phyloP scores from a whole-genome alignment of 176 grass and related monocot genomes.

The Poa annua region DNA sequence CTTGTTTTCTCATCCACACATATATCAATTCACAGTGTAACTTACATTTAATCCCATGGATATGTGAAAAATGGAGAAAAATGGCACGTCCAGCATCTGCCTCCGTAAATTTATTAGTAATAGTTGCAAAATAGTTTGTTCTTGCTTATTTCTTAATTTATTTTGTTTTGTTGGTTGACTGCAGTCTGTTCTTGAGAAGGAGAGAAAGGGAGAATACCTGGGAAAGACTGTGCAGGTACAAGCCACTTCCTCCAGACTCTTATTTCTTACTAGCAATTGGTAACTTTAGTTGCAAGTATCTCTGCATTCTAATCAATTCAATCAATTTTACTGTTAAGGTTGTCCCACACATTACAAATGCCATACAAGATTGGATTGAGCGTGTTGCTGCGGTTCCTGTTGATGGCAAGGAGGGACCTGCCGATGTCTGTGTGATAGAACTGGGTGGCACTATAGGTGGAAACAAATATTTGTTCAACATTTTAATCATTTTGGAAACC shows the following conservation, averaged over 20 bases:
- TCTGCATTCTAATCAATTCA: neutral
- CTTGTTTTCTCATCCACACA: neutral
- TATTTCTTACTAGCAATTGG: too few relatives aligned
- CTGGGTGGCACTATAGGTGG: slow-evolving; percentile 63
- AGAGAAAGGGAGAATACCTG: slow-evolving; percentile 53
- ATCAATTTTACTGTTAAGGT: slow-evolving; percentile 37
- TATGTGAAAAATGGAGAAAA: neutral
- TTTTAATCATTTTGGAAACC: slow-evolving; percentile 15
- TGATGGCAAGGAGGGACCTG: slow-evolving; percentile 51
- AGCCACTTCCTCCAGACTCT: neutral
- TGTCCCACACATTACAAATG: slow-evolving; percentile 56
- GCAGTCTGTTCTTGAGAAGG: slow-evolving; percentile 54
- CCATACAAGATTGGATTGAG: slow-evolving; percentile 65
- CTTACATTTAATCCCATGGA: neutral
- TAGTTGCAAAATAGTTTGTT: neutral
- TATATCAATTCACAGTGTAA: neutral
- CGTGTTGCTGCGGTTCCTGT: slow-evolving; percentile 49
- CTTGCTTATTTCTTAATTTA: neutral
- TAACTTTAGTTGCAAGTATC: neutral
- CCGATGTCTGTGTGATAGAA: slow-evolving; percentile 54
- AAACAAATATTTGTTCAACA: neutral
- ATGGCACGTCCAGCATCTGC: neutral
- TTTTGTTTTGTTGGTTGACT: neutral
- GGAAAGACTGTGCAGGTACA: slow-evolving; percentile 63
- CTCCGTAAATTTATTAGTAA: neutral